Base-by-base conservation (phyloP, 1,139 yeast genomes). In the Wickerhamomyces sp. region DNA sequence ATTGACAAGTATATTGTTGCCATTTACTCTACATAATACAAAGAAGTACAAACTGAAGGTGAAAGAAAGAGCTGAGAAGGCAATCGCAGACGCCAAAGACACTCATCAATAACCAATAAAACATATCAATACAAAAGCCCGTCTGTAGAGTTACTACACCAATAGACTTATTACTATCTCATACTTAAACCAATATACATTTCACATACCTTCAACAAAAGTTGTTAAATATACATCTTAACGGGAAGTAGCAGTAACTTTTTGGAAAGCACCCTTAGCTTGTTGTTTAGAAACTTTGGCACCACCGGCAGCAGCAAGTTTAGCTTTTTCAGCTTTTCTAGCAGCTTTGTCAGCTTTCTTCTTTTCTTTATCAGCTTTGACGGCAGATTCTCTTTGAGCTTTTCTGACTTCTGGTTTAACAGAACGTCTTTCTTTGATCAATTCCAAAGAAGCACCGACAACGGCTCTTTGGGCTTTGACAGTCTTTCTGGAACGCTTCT, bases 381-480 rank as follows among this genome's bases (percentile, higher is more conserved):
- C 73, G 70, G 89, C 87, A 66, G 78, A 82, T 49, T 87, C 93
- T 80, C 96, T 91, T 64, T 89, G 84, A 61, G 95, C 95, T 80
- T 88, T 86, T 80, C 96, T 93, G 65, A 83, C 91, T 70, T 89
- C 91, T 68, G 98, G 96, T 75, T 89, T 86, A 69, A 79, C 76
- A 59, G 84, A 62, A 76, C 97, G 88, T 82, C 95, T 87, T 79
- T 91, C 96, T 78, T 86, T 88, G 76, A 91, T 91, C 68, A 87
- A 84, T 58, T 91, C 98, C 62, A 91, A 78, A 63, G 97, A 85
- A 67, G 97, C 98, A 80, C 99, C 98, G 58, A 89, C 97, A 66
- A 91, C 83, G 54, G 95, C 96, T 82, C 98, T 91, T 78, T 89
- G 96, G 72, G 83, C 79, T 85, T 93, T 91, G 72, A 89, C 93